These are phyloP conservation scores for Blastobotrys illinoisensis DNA, from an alignment of 1,139 yeast species.

Conservation along the genomic window DNA sequence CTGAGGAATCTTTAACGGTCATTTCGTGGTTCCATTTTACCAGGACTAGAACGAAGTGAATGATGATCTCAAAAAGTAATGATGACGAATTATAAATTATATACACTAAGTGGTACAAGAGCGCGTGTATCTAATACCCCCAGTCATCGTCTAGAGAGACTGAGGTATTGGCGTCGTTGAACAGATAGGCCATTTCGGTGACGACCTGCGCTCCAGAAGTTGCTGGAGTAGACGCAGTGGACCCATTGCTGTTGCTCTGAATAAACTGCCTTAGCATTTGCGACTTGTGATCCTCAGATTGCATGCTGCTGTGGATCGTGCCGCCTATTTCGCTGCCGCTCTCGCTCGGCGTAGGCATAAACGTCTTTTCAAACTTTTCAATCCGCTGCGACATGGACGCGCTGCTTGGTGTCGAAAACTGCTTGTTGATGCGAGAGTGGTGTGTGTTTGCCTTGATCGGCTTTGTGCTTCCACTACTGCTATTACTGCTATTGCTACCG, in stretches of 20 bases:
- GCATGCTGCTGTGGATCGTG: not conserved
- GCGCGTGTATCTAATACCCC: not conserved
- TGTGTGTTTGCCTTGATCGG: slow-evolving; percentile 12
- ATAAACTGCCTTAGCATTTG: not conserved
- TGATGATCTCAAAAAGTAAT: no score
- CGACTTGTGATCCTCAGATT: not conserved
- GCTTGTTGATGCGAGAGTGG: slow-evolving; percentile 4
- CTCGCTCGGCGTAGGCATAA: slow-evolving; percentile 30
- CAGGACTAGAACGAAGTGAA: no score
- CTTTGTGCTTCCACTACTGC: not conserved
- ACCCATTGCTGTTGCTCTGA: not conserved
- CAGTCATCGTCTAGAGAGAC: not conserved
- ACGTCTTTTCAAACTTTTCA: slow-evolving; percentile 17
- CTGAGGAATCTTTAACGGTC: no score
- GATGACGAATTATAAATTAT: not conserved
- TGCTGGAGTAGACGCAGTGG: not conserved
- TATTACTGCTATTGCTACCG: slow-evolving; percentile 1
- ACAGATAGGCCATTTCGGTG: not conserved
- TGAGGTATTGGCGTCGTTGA: not conserved
- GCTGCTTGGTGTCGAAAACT: not conserved
- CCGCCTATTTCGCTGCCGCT: slow-evolving; percentile 11
- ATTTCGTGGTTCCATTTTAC: no score
- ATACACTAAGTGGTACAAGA: not conserved
- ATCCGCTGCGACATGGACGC: slow-evolving; percentile 6
- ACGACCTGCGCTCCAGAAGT: not conserved